These are phyloP conservation scores for Coprinopsis cinerea DNA, from an alignment of 768 basidiomycete species.

Conservation along the genomic window DNA sequence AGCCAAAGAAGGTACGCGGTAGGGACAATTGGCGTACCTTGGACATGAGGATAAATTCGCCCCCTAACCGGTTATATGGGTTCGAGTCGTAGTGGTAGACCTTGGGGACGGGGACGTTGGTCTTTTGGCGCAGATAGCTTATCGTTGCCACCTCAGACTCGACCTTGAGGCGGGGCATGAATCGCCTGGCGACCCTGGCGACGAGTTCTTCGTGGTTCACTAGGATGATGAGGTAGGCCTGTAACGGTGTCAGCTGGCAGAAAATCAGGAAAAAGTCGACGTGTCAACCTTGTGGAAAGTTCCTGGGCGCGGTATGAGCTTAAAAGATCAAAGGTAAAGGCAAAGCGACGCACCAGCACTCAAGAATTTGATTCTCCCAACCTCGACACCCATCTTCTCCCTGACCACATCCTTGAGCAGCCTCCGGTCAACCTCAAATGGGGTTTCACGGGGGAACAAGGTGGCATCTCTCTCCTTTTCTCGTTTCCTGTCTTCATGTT, in stretches of 20 bases:
- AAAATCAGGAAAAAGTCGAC: background rate
- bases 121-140: constrained; percentile 68
- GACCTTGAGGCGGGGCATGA: constrained; percentile 83
- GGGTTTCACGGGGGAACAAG: constrained; percentile 52
- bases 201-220: constrained; percentile 57
- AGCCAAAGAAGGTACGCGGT: background rate
- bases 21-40: constrained; percentile 44
- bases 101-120: constrained; percentile 65
- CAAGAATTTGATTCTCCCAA: constrained; percentile 66
- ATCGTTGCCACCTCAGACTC: constrained; percentile 86
- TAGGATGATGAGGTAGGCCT: constrained; percentile 77
- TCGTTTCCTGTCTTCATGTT: constrained; percentile 61
- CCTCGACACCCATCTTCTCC: constrained; percentile 60
- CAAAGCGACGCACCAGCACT: constrained; percentile 58
- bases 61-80: constrained; percentile 78
- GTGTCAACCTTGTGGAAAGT: constrained; percentile 77
- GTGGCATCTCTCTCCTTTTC: constrained; percentile 64
- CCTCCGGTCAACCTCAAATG: constrained; percentile 71
- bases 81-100: constrained; percentile 79
- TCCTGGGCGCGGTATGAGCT: constrained; percentile 34
- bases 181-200: constrained; percentile 76
- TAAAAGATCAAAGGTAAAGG: constrained; percentile 3
- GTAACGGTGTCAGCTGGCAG: constrained; percentile 3
- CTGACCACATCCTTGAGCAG: constrained; percentile 73
- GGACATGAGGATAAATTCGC: constrained; percentile 84